phyloP scores from a whole-genome alignment of 305 asterid species.

The Petunia hybrid region DNA sequence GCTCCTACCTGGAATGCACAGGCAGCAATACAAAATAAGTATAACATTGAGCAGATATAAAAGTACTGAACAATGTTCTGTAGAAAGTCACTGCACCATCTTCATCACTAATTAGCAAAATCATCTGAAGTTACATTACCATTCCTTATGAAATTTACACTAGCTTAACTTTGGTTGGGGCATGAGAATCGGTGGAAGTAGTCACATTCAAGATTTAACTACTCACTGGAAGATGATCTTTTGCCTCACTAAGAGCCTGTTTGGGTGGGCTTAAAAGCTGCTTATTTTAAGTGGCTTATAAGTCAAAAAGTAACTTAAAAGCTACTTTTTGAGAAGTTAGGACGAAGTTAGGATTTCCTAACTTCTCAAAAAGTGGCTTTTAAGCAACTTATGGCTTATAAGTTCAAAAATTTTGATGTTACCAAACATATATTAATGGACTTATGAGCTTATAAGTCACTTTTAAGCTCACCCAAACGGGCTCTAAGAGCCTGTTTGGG shows the following conservation, averaged over 20 bases:
- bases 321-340: too few relatives aligned
- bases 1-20: conserved; percentile 50
- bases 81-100: background rate
- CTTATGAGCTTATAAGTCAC: too few relatives aligned
- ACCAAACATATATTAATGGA: too few relatives aligned
- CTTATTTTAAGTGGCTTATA: too few relatives aligned
- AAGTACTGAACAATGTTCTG: background rate
- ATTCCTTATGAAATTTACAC: background rate
- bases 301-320: too few relatives aligned
- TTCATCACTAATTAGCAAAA: background rate
- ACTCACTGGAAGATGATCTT: background rate
- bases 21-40: conserved; percentile 5
- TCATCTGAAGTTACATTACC: background rate
- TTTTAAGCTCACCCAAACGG: too few relatives aligned
- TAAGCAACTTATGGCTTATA: too few relatives aligned
- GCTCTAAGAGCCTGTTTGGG: too few relatives aligned
- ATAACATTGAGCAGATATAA: conserved; percentile 27
- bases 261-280: too few relatives aligned
- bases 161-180: background rate
- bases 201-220: background rate
- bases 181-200: background rate
- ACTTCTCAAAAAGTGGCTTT: too few relatives aligned
- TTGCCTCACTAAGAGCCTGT: background rate
- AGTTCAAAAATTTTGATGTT: too few relatives aligned
- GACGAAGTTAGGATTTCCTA: too few relatives aligned